phyloP scores from a whole-genome alignment of 1,139 yeast species.

The Yamadazyma dendronema region DNA sequence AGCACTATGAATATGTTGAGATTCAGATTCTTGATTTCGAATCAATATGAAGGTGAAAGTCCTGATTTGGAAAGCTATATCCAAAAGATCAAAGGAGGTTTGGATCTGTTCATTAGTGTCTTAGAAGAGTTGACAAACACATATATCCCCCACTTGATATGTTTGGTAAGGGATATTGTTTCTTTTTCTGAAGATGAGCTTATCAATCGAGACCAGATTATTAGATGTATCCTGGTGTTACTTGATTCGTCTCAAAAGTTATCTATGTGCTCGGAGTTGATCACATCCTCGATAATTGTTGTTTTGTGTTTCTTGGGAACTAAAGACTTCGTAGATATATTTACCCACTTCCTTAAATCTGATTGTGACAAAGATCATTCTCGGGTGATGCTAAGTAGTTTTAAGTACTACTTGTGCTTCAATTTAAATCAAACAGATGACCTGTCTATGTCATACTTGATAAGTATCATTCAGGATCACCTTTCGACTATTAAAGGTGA shows the following conservation, averaged over 20 bases:
- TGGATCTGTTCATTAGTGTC: conserved; percentile 4
- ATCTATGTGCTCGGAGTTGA: background rate
- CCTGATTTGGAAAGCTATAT: conserved; percentile 5
- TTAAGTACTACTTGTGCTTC: conserved; percentile 18
- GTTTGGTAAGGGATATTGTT: conserved; percentile 13
- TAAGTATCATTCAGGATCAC: background rate
- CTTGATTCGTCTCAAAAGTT: background rate
- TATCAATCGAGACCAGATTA: conserved; percentile 2
- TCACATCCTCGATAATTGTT: conserved; percentile 4
- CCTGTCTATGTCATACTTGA: background rate
- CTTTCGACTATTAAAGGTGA: no score
- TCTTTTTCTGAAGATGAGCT: conserved; percentile 11
- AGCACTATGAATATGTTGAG: conserved; percentile 4
- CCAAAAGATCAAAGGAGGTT: conserved; percentile 1
- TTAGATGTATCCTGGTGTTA: conserved; percentile 3
- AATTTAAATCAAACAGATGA: conserved; percentile 6
- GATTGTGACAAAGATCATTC: background rate
- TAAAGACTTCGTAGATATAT: conserved; percentile 3
- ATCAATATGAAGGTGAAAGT: conserved; percentile 12
- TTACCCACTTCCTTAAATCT: background rate
- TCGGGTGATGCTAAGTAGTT: conserved; percentile 4
- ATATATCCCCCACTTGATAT: conserved; percentile 5
- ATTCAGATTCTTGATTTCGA: conserved; percentile 11
- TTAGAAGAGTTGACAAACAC: background rate
- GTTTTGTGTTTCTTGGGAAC: conserved; percentile 4